These are phyloP conservation scores for Arthrobotrys pseudoclavata DNA, from an alignment of 2,329 filamentous ascomycete species.

Conservation along the genomic window DNA sequence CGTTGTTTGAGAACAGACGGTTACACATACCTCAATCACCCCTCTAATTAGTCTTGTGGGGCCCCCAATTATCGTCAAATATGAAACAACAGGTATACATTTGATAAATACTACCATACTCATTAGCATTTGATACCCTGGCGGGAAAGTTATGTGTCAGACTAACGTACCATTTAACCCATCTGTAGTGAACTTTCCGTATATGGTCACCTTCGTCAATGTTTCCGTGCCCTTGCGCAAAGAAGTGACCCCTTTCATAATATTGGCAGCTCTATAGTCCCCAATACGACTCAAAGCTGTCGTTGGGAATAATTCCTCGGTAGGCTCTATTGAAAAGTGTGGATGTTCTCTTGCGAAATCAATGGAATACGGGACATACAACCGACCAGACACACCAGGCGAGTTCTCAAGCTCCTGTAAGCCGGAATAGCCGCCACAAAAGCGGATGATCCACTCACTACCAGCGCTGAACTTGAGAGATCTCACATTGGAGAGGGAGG, in stretches of 20 bases:
- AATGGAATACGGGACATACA: constrained; percentile 41
- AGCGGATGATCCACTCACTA: constrained; percentile 50
- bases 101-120: constrained; percentile 30
- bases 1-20: not conserved
- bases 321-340: not conserved
- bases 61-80: constrained; percentile 45
- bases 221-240: constrained; percentile 3
- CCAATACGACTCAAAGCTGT: constrained; percentile 42
- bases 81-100: constrained; percentile 32
- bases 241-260: constrained; percentile 40
- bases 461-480: constrained; percentile 53
- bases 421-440: constrained; percentile 30
- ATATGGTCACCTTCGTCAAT: constrained; percentile 46
- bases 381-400: constrained; percentile 18
- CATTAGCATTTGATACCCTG: not conserved
- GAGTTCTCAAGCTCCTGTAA: constrained; percentile 46
- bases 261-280: constrained; percentile 41
- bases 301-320: not conserved
- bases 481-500: constrained; percentile 12
- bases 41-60: constrained; percentile 51
- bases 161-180: constrained; percentile 35
- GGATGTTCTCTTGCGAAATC: constrained; percentile 25
- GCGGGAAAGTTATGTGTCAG: too few species aligned
- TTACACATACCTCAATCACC: constrained; percentile 25
- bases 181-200: constrained; percentile 46